Evolutionary conservation across 768 basidiomycete species (phyloP), one percentile per base, ranked within the genome.

Genomic region (Solioccasus polychromus): DNA sequence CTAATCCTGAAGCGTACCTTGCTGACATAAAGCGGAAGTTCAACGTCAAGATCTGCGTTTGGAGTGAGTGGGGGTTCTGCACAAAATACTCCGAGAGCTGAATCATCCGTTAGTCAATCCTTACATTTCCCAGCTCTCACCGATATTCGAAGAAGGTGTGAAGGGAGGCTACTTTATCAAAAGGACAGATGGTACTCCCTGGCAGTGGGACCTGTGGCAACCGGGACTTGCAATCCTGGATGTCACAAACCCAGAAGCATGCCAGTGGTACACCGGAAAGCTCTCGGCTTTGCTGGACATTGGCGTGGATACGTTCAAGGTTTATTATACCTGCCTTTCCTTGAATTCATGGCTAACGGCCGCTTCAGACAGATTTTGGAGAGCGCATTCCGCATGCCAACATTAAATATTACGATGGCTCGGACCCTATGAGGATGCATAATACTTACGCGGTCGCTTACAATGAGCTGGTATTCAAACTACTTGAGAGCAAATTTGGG

Each of bases 121-220:
- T 3, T 87, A 85, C 58, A 79, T 88, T 45, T 79, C 80, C n/a
- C 80, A 83, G 59, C 62, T 76, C 43, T 83, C 81, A 8, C 80
- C 79, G 4, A 78, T 86, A 28, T 88, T 86, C 67, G 72, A 79
- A 44, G 84, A 87, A 54, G 83, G 80, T 2, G 73, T 78, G 1
- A 68, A 82, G 51, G 77, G 75, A n/a, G 83, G 80, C 0, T 88
- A 79, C 57, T 79, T 86, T 52, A 80, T 88, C 60, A 82, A 86
- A 54, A 71, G 83, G 34, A 79, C 62, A 38, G 79, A 87, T 58
- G 84, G 82, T 19, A 76, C 73, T 5, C 72, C 77, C n/a, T 83
- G 81, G 80, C 80, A 82, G 46, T 82, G 80, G 79, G 80, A 84
- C 57, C 66, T 78, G 30, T 84, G 83, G 83, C 82, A 83, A 58